phyloP scores from a whole-genome alignment of 305 asterid genomes.

The Fraxinus ornus region DNA sequence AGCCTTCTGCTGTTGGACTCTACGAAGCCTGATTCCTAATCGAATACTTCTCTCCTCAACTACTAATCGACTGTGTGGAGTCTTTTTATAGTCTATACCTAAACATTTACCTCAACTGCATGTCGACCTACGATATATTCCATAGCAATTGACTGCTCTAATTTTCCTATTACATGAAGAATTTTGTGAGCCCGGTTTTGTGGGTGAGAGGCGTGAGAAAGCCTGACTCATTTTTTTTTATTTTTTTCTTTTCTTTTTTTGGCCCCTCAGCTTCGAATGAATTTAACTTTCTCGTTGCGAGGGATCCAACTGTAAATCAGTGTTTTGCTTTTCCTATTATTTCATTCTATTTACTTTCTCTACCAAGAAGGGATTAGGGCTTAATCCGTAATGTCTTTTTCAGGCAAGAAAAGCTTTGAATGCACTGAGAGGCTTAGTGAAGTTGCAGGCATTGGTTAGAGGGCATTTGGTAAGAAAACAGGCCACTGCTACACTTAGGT shows the following conservation, averaged over 20 bases:
- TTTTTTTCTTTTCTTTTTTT: too few species aligned
- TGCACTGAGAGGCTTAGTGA: slow-evolving; percentile 88
- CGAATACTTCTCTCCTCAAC: too few species aligned
- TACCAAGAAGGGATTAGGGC: background rate
- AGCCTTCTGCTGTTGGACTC: background rate
- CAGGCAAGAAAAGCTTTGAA: slow-evolving; percentile 93
- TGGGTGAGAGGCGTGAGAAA: background rate
- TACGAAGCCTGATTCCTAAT: too few species aligned
- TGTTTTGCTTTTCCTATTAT: background rate
- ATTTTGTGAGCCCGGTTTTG: background rate
- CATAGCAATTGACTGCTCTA: background rate
- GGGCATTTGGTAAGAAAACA: slow-evolving; percentile 91
- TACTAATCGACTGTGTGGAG: too few species aligned
- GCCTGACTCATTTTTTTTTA: background rate
- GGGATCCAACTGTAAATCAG: background rate
- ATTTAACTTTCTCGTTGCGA: background rate
- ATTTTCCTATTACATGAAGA: background rate
- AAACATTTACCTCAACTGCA: background rate
- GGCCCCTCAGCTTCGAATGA: background rate
- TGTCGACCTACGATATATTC: background rate
- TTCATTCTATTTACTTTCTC: background rate
- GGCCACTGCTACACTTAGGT: slow-evolving; percentile 75
- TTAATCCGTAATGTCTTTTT: background rate
- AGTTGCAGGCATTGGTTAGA: slow-evolving; percentile 85
- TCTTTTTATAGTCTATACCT: background rate